These are phyloP conservation scores for Metschnikowia kofuensis DNA, from an alignment of 805 yeast genomes.

Conservation along the genomic window DNA sequence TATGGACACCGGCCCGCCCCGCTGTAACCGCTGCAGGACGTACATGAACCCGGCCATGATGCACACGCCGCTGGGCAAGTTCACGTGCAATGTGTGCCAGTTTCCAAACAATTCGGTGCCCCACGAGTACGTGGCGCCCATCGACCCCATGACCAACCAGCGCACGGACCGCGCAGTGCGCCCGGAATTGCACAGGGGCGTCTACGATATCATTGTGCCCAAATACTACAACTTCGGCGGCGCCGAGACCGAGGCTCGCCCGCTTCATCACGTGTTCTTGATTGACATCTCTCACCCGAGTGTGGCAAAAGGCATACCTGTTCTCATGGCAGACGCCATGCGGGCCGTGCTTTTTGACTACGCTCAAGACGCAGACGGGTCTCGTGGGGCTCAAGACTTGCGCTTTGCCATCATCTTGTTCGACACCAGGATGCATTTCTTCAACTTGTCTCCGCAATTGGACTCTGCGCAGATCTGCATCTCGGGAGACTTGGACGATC, in stretches of 20 bases:
- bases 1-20: conserved; percentile 61
- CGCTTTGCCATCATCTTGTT: conserved; percentile 68
- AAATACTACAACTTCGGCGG: conserved; percentile 57
- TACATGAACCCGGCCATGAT: conserved; percentile 84
- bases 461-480: conserved; percentile 58
- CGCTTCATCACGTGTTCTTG: conserved; percentile 68
- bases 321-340: conserved; percentile 67
- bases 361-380: conserved; percentile 13
- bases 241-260: conserved; percentile 27
- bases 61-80: conserved; percentile 56
- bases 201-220: conserved; percentile 83
- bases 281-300: conserved; percentile 67
- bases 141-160: conserved; percentile 54
- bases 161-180: conserved; percentile 61
- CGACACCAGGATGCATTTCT: conserved; percentile 71
- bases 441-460: conserved; percentile 56
- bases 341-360: conserved; percentile 49
- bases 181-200: conserved; percentile 79
- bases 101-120: conserved; percentile 67
- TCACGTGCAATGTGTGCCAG: conserved; percentile 84
- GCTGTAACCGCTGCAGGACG: conserved; percentile 90
- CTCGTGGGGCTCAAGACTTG: not conserved
- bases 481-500: conserved; percentile 68
- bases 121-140: conserved; percentile 58
- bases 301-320: conserved; percentile 56